These are phyloP conservation scores for Kwoniella pini DNA, from an alignment of 768 basidiomycete genomes.

Conservation along the genomic window DNA sequence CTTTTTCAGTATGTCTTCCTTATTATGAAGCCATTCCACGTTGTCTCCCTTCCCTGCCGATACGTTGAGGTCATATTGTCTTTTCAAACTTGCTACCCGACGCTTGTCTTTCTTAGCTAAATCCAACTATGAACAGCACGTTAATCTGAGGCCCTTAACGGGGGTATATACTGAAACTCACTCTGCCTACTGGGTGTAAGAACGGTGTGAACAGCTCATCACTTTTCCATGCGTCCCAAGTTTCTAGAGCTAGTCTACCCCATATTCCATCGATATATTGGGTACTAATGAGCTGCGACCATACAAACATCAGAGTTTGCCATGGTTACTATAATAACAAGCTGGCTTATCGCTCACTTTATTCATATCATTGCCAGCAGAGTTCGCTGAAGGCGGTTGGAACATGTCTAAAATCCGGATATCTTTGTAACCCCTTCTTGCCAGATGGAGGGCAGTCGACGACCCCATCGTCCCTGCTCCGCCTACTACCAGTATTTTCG, in stretches of 20 bases:
- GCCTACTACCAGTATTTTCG: constrained; percentile 40
- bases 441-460: constrained; percentile 51
- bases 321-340: too few species aligned
- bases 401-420: constrained; percentile 45
- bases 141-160: constrained; percentile 6
- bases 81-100: constrained; percentile 1
- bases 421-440: constrained; percentile 45
- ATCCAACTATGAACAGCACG: neutral
- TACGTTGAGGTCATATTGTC: neutral
- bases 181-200: constrained; percentile 44
- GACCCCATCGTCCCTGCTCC: constrained; percentile 52
- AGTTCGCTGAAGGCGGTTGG: constrained; percentile 35
- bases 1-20: constrained; percentile 29
- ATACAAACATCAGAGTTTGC: neutral
- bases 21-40: constrained; percentile 34
- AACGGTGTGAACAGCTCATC: constrained; percentile 45
- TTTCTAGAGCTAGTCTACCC: constrained; percentile 27
- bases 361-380: constrained; percentile 52
- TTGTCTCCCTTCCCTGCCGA: neutral
- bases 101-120: constrained; percentile 11
- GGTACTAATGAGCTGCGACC: neutral
- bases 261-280: constrained; percentile 8
- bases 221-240: constrained; percentile 45
- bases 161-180: constrained; percentile 21
- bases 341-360: constrained; percentile 36